Evolutionary conservation across 164 flowering plant genomes (phyloP).

Genomic region (Dillenia turbinata): DNA sequence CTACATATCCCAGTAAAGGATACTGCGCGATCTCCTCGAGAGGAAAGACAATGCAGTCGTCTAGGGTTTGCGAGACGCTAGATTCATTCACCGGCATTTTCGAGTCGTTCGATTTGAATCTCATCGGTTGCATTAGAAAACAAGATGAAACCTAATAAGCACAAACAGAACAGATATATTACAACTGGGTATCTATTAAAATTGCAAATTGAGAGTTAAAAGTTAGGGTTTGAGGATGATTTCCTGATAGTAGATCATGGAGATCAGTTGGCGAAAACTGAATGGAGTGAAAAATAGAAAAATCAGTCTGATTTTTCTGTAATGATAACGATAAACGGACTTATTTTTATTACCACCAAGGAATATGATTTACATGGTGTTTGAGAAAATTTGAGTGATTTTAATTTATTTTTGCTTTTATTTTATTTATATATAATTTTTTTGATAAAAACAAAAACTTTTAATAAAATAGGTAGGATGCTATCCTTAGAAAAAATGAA

Average conservation of each 20-base stretch:
- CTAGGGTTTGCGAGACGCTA: constrained; percentile 24
- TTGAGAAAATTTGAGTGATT: too few species aligned
- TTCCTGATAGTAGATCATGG: not conserved
- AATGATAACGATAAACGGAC: too few species aligned
- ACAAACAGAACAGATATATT: not conserved
- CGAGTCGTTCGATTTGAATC: constrained; percentile 22
- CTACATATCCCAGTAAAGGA: constrained; percentile 80
- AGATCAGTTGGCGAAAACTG: not conserved
- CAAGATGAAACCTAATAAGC: not conserved
- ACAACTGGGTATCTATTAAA: not conserved
- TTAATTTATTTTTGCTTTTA: too few species aligned
- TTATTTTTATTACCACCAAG: too few species aligned
- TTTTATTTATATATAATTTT: too few species aligned
- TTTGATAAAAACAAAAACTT: too few species aligned
- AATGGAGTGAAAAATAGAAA: not conserved
- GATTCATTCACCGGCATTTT: constrained; percentile 61
- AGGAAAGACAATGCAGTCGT: constrained; percentile 43
- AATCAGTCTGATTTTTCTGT: too few species aligned
- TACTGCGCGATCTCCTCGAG: constrained; percentile 78
- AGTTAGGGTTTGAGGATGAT: not conserved
- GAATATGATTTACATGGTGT: too few species aligned
- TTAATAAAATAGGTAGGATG: too few species aligned
- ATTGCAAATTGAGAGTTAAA: not conserved
- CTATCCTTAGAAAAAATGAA: too few species aligned
- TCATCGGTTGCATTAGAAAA: constrained; percentile 70